phyloP scores from a whole-genome alignment of 768 basidiomycete genomes.

The Lentinula sp. region DNA sequence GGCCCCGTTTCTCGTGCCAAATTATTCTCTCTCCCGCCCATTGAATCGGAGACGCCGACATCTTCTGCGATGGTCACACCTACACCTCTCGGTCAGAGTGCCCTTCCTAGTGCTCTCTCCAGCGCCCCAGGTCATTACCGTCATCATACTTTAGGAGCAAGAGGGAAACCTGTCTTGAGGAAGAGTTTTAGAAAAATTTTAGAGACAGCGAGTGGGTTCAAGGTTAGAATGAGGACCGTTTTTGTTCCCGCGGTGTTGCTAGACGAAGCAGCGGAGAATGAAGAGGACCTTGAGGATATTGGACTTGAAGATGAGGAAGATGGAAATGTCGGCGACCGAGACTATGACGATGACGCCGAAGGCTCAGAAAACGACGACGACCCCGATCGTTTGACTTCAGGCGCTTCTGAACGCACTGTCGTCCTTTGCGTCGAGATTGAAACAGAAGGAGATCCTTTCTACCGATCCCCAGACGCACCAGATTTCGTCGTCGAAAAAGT shows the following conservation, averaged over 20 bases:
- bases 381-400: slow-evolving; percentile 51
- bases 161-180: slow-evolving; percentile 62
- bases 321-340: slow-evolving; percentile 12
- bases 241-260: slow-evolving; percentile 83
- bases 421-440: slow-evolving; percentile 91
- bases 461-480: slow-evolving; percentile 15
- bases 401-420: slow-evolving; percentile 75
- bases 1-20: slow-evolving; percentile 62
- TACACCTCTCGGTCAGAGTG: slow-evolving; percentile 1
- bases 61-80: slow-evolving; percentile 36
- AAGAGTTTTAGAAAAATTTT: slow-evolving; percentile 84
- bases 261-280: neutral
- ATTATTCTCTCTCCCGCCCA: slow-evolving; percentile 55
- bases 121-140: neutral
- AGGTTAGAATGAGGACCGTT: slow-evolving; percentile 91
- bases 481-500: slow-evolving; percentile 76
- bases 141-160: slow-evolving; percentile 28
- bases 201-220: slow-evolving; percentile 74
- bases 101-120: neutral
- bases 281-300: neutral
- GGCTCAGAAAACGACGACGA: slow-evolving; percentile 23
- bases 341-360: neutral
- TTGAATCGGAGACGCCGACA: slow-evolving; percentile 35
- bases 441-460: slow-evolving; percentile 53
- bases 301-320: neutral